A percentile compares a stretch with the other conserved stretches of the same genome.
Evolutionary conservation across 2,329 filamentous ascomycete genomes (phyloP).

Genomic region (Pseudopyricularia javanii): DNA sequence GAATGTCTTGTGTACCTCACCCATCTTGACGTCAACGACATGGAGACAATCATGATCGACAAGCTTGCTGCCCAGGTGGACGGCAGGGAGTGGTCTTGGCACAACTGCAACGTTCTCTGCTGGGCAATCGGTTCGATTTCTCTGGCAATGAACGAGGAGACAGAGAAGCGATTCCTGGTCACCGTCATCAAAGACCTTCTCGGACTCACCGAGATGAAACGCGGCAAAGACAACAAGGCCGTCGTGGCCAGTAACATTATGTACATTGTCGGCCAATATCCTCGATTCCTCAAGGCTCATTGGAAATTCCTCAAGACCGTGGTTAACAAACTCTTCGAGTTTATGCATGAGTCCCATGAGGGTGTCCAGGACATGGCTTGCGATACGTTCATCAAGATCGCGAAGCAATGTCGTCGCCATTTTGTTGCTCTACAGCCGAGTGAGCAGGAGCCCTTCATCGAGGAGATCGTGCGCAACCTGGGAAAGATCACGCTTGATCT

Average conservation of each 20-base stretch:
- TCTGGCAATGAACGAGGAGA: slow-evolving; percentile 98
- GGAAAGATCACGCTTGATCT: slow-evolving; percentile 92
- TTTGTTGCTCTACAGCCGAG: slow-evolving; percentile 94
- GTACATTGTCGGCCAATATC: slow-evolving; percentile 99
- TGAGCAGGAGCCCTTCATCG: slow-evolving; percentile 91
- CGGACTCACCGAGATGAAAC: slow-evolving; percentile 96
- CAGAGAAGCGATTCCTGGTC: slow-evolving; percentile 94
- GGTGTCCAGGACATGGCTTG: slow-evolving; percentile 99
- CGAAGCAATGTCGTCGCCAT: slow-evolving; percentile 92
- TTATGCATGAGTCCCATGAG: slow-evolving; percentile 99
- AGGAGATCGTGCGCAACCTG: slow-evolving; percentile 94
- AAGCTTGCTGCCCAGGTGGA: slow-evolving; percentile 94
- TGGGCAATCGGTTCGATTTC: slow-evolving; percentile 99
- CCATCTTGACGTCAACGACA: slow-evolving; percentile 93
- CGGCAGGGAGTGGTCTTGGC: slow-evolving; percentile 95
- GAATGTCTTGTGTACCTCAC: slow-evolving; percentile 96
- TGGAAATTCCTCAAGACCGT: slow-evolving; percentile 99
- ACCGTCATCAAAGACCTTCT: slow-evolving; percentile 98
- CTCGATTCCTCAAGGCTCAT: slow-evolving; percentile 94
- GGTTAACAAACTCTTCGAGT: slow-evolving; percentile 98
- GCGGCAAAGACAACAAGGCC: slow-evolving; percentile 98
- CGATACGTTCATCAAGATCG: slow-evolving; percentile 99
- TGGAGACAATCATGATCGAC: slow-evolving; percentile 98
- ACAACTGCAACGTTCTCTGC: slow-evolving; percentile 98
- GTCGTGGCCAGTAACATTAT: slow-evolving; percentile 99